Base-by-base conservation (phyloP, 495 filamentous ascomycete species). In the Aspergillus affinis region DNA sequence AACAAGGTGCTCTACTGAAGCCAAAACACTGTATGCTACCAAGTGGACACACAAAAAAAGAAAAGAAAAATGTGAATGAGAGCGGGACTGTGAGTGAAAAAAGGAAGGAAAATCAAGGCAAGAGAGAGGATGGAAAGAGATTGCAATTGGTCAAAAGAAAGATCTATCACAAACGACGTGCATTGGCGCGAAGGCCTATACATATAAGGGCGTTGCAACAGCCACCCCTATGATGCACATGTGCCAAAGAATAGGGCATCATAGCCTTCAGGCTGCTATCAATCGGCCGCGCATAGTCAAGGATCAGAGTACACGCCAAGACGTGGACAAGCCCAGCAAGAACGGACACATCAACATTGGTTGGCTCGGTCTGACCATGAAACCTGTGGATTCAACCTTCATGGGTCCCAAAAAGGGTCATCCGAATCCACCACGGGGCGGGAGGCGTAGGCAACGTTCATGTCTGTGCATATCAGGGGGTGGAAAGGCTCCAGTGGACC, bases 301-400 rank as follows among this genome's bases (percentile, higher is more conserved):
- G 27, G 17, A 19, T 59, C 44, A 36, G 44, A 41, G 41, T 18
- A 13, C 19, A 10, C 36, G 53, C 53, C 53, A 55, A 55, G 53
- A 18, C 12, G 18, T 17, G 15, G 54, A 48, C 26, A 41, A 58
- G 19, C 41, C 20, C 23, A 41, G 47, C 27, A 47, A 5, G 44
- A 18, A 48, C 32, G 21, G 36, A 46, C 51, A 57, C 41, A 44
- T 57, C 53, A 51, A 32, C 54, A 21, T 46, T 56, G 54, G 59
- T 57, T 61, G 46, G 59, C 54, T 61, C 44, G 46, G 53, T 26
- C 21, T 27, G 32, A 20, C 48, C 32, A 61, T 48, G 59, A 45
- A 57, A 52, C 48, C 41, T 32, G 54, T 48, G 19, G 23, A 30
- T 49, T 56, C 48, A 51, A 61, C 54, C 32, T 30, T 52, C 23